These are phyloP conservation scores for Stephanodiscus triporus DNA, from an alignment of 108 stramenopile genomes.

Conservation along the genomic window DNA sequence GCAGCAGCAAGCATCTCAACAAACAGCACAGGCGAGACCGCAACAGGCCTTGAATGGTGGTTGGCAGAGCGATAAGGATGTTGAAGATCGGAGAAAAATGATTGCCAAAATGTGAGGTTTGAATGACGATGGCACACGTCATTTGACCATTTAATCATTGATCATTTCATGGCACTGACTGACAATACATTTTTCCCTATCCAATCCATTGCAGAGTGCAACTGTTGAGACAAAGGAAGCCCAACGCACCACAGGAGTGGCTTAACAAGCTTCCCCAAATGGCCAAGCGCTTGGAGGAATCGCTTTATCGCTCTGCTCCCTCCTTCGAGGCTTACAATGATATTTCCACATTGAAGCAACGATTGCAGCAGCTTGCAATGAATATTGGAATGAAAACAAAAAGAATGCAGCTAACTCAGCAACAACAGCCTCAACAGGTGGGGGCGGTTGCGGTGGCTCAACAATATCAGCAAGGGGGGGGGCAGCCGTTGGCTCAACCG, in stretches of 20 bases:
- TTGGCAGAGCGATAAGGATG: slow-evolving; percentile 91
- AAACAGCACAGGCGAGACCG: slow-evolving; percentile 35
- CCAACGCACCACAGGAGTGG: slow-evolving; percentile 96
- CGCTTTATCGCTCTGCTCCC: slow-evolving; percentile 88
- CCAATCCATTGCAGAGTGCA: slow-evolving; percentile 63
- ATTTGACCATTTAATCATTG: not conserved
- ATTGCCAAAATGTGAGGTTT: slow-evolving; percentile 92
- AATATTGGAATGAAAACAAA: slow-evolving; percentile 91
- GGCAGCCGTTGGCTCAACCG: slow-evolving; percentile 16
- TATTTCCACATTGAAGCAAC: slow-evolving; percentile 86
- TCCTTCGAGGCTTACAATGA: slow-evolving; percentile 94
- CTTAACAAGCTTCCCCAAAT: slow-evolving; percentile 95
- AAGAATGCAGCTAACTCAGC: slow-evolving; percentile 65
- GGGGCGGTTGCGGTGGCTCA: slow-evolving; percentile 7
- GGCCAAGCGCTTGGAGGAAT: slow-evolving; percentile 95
- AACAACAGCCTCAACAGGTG: slow-evolving; percentile 23
- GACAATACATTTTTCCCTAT: slow-evolving; percentile 9
- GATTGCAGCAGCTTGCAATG: slow-evolving; percentile 92
- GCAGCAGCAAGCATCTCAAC: slow-evolving; percentile 43
- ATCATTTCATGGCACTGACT: not conserved
- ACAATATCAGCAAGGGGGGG: slow-evolving; percentile 24
- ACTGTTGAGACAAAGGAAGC: slow-evolving; percentile 91
- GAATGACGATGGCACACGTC: not conserved
- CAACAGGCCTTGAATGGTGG: slow-evolving; percentile 87
- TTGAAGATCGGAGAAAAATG: slow-evolving; percentile 88